Percentiles rank a stretch among this genome's conserved stretches.
phyloP scores from a whole-genome alignment of 257 asterid genomes.

The Handroanthus guayacan region DNA sequence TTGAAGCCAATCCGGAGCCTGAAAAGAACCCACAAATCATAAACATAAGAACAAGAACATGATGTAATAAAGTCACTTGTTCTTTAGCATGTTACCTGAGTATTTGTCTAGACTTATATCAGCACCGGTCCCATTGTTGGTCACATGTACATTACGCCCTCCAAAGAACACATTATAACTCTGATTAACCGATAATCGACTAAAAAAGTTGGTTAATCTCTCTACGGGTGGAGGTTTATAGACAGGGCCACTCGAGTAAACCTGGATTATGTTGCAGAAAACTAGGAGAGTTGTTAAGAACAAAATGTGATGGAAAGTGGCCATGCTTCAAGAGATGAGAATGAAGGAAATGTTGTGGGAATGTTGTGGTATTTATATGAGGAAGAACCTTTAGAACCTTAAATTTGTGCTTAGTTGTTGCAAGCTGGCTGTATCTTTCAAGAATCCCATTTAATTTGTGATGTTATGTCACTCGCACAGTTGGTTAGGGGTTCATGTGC shows the following conservation, averaged over 20 bases:
- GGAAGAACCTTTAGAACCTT: conserved; percentile 10
- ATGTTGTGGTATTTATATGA: conserved; percentile 43
- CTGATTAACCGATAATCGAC: conserved; percentile 47
- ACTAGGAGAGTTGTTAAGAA: conserved; percentile 34
- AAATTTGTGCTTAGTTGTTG: conserved; percentile 69
- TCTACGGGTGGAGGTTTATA: conserved; percentile 78
- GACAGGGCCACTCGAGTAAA: conserved; percentile 58
- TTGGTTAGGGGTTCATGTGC: conserved; percentile 55
- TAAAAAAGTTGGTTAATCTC: conserved; percentile 54
- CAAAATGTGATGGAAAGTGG: conserved; percentile 31
- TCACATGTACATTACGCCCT: conserved; percentile 54
- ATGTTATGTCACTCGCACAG: conserved; percentile 34
- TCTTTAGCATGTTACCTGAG: conserved; percentile 53
- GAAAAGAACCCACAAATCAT: background rate
- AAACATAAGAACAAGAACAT: conserved; percentile 1
- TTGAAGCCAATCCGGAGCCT: conserved; percentile 84
- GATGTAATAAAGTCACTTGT: background rate
- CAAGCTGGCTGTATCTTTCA: conserved; percentile 66
- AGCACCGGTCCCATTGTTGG: conserved; percentile 61
- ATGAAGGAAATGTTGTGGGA: conserved; percentile 28
- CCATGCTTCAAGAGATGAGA: conserved; percentile 43
- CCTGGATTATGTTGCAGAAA: conserved; percentile 39
- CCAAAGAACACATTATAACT: conserved; percentile 65
- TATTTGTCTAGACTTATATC: conserved; percentile 70
- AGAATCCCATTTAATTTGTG: conserved; percentile 44